Base-by-base conservation (phyloP, 2,329 filamentous ascomycete genomes). In the Aspergillus brunneoviolaceus region DNA sequence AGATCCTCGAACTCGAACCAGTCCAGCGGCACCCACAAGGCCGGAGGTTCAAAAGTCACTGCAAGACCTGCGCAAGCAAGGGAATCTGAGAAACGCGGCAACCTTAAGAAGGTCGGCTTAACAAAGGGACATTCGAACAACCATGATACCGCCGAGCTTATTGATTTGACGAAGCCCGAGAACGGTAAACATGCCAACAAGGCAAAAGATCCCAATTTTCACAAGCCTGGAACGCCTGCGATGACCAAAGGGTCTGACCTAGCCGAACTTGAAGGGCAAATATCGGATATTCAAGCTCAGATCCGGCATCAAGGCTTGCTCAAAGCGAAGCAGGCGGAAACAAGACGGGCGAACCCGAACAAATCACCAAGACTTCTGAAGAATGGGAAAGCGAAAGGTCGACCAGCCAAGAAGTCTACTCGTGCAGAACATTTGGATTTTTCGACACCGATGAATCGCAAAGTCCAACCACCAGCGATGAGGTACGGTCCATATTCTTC, bases 401-500 rank as follows among this genome's bases (percentile, higher is more conserved):
- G 33, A 35, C 2, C 33, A 12, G 33, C 33, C 4, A 16, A 45
- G 16, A 45, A 19, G 39, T 16, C 27, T 29, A 29, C 27, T 29
- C 7, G 27, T 2, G 3, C 27, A 29, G 33, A 16, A 35, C 33
- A 12, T 16, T 35, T n/a, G 72, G 73, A 69, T 77, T 77, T 77
- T 76, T 69, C 67, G 64, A 52, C 25, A 61, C 76, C 76, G 62
- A 71, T 75, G 76, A 77, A 76, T 76, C 70, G 68, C 70, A 67
- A 66, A 66, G 66, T 63, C 55, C 73, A 69, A 74, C 69, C 63
- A 65, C 70, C 66, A 62, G 71, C 69, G 74, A 74, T 76, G 75
- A 77, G 75, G 75, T 71, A 60, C 69, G 65, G 67, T 77, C 74
- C 5, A 73, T 71, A 60, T 76, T 74, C 64, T 76, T 74, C 59